A percentile compares a stretch with the other conserved stretches of the same genome.
phyloP scores from a whole-genome alignment of 129 eudicot species.

The Centaurea solstitialis region DNA sequence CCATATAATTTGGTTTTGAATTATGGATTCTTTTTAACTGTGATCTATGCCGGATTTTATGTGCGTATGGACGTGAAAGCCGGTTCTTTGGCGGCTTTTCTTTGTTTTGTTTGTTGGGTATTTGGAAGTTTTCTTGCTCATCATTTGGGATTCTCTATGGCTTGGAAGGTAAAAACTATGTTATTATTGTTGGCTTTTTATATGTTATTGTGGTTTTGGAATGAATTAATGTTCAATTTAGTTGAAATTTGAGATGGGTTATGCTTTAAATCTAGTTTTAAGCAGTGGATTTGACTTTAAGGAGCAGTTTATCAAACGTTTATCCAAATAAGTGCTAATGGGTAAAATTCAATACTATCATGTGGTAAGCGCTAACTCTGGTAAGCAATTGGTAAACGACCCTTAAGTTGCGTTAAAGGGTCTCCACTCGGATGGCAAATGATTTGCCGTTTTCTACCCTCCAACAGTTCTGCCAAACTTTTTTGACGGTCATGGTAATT shows the following conservation, averaged over 20 bases:
- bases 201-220: neutral
- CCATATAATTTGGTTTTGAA: conserved; percentile 47
- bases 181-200: neutral
- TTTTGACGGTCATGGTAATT: too few relatives aligned
- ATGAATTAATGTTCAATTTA: neutral
- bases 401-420: too few relatives aligned
- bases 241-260: neutral
- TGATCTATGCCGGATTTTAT: conserved; percentile 55
- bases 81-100: conserved; percentile 71
- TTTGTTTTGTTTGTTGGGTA: conserved; percentile 65
- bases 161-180: conserved; percentile 65
- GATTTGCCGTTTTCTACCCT: too few relatives aligned
- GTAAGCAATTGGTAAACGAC: too few relatives aligned
- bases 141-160: conserved; percentile 61
- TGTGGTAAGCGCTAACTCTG: too few relatives aligned
- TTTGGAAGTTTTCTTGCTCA: conserved; percentile 59
- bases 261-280: neutral
- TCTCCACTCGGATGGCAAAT: too few relatives aligned
- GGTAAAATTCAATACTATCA: too few relatives aligned
- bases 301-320: neutral
- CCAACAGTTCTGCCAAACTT: too few relatives aligned
- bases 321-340: too few relatives aligned
- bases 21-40: conserved; percentile 61
- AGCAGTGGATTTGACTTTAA: conserved; percentile 1
- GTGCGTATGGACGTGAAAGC: conserved; percentile 65